phyloP scores from a whole-genome alignment of 345 rosid species.

The Eucalyptus sp. region DNA sequence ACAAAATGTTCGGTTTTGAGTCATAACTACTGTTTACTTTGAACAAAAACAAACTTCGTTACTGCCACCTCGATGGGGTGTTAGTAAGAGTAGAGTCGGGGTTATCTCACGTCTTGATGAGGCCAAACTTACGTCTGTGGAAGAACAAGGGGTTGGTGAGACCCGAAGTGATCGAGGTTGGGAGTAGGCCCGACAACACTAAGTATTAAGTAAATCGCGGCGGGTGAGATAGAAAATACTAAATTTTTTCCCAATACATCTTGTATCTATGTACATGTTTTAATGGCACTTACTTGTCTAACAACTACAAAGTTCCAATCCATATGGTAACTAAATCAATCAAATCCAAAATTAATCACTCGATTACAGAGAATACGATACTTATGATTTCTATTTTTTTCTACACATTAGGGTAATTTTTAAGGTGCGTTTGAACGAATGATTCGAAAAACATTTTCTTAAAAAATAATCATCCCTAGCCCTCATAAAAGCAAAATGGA shows the following conservation, averaged over 20 bases:
- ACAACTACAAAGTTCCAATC: background rate
- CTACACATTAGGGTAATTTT: background rate
- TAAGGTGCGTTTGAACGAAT: background rate
- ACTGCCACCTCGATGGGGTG: background rate
- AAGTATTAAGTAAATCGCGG: background rate
- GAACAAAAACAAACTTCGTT: background rate
- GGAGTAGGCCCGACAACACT: background rate
- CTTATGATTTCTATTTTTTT: background rate
- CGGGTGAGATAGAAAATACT: background rate
- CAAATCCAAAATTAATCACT: background rate
- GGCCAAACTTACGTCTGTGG: fast-evolving
- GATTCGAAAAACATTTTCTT: background rate
- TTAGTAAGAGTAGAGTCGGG: background rate
- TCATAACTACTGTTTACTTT: fast-evolving
- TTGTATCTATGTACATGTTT: background rate
- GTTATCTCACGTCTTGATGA: background rate
- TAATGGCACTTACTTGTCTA: background rate
- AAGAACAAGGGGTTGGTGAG: background rate
- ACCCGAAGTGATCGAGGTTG: background rate
- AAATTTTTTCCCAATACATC: background rate
- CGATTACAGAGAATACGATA: background rate
- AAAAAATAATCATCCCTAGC: background rate
- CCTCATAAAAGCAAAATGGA: background rate
- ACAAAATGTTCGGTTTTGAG: background rate
- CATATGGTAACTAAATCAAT: background rate